Base-by-base conservation (phyloP, 495 filamentous ascomycete species). In the Penicillium soppii region DNA sequence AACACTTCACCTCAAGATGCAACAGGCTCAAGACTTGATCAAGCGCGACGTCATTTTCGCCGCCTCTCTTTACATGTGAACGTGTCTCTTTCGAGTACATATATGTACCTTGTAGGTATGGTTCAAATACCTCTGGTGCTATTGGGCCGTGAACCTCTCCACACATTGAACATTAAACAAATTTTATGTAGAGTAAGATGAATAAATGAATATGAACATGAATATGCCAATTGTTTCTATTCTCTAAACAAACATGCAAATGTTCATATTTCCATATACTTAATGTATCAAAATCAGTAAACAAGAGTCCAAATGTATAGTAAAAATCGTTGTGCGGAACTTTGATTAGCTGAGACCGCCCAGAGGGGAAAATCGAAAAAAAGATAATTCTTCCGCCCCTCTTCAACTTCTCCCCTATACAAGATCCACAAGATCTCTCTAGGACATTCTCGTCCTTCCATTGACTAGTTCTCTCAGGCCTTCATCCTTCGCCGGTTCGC, bases 41-140 rank as follows among this genome's bases (percentile, higher is more conserved):
- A 92, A 95, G 78, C 75, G 94, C 58, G 95, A 96, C 74, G 91
- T 96, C 35, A 94, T 90, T 25, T 91, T 91, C 29, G 90, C 91
- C 21, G 90, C 90, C 16, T 89, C 86, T 51, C 65, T 95, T 61
- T 95, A 95, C 57, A 91, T 92, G 80, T 81, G 62, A 60, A 13
- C 25, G 23, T 32, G 20, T 5, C 19, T 25, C 3, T 19, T 13
- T 25, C 5, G 36, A n/a, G n/a, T n/a, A n/a, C n/a, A n/a, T n/a
- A n/a, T n/a, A n/a, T n/a, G n/a, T n/a, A n/a, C n/a, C n/a, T n/a
- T n/a, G n/a, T 35, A 7, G 20, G 43, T 7, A 45, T 35, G 12
- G 26, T 33, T 21, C 2, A 26, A 30, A n/a, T 44, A 4, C 43
- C 43, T 25, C 9, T 3, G 13, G 10, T 21, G 21, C 21, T n/a